A percentile compares a stretch with the other conserved stretches of the same genome.
Conservation (phyloP, 2,329 filamentous ascomycete genomes). For the Colletotrichum sidae region DNA sequence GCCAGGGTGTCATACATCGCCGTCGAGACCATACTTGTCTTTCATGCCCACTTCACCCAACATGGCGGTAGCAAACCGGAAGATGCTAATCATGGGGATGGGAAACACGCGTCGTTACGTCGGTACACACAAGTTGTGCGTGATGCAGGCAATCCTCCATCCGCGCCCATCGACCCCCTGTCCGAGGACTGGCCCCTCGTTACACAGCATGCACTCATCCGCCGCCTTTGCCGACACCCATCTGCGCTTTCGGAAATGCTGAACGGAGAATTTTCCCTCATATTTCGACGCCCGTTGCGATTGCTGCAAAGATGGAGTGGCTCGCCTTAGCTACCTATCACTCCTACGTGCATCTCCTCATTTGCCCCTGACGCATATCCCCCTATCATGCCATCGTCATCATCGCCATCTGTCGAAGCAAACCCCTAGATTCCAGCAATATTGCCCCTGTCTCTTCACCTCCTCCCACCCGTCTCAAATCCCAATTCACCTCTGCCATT, state of each 20-base stretch:
- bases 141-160: background rate
- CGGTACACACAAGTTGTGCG: conserved; percentile 2
- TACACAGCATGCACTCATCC: conserved; percentile 13
- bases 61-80: too few species aligned
- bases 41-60: too few species aligned
- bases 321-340: background rate
- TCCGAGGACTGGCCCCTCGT: background rate
- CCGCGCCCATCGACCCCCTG: background rate
- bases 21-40: too few species aligned
- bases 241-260: background rate
- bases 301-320: background rate
- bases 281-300: background rate
- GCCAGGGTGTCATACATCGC: too few species aligned
- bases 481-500: background rate
- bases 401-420: conserved; percentile 2
- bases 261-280: conserved; percentile 11
- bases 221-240: conserved; percentile 3
- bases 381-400: conserved; percentile 34
- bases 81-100: too few species aligned
- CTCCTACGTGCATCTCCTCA: background rate
- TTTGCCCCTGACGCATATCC: conserved; percentile 14
- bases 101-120: too few species aligned
- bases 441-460: conserved; percentile 19
- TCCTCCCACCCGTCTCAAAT: background rate
- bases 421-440: conserved; percentile 33